Conservation (phyloP, 805 yeast species). For the Starmerella khaoyaiensis region DNA sequence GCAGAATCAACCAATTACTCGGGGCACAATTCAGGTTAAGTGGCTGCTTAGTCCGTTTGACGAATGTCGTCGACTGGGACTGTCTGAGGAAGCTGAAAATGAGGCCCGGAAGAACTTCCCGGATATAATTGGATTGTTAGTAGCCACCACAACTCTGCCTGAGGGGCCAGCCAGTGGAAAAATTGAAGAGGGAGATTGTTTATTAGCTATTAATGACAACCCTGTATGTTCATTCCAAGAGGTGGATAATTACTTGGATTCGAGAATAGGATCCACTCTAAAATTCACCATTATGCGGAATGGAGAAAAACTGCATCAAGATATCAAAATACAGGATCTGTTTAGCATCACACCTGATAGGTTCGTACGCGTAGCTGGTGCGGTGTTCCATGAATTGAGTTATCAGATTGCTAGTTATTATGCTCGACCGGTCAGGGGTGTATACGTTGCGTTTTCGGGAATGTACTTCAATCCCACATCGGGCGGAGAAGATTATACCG, state of each 20-base stretch:
- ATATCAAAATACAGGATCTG: slow-evolving; percentile 54
- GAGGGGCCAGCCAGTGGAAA: slow-evolving; percentile 61
- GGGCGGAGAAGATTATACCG: slow-evolving; percentile 38
- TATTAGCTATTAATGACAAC: slow-evolving; percentile 57
- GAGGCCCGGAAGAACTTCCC: slow-evolving; percentile 59
- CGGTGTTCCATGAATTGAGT: slow-evolving; percentile 70
- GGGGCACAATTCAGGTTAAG: slow-evolving; percentile 88
- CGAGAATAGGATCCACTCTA: slow-evolving; percentile 46
- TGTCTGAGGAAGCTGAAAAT: slow-evolving; percentile 60
- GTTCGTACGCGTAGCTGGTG: slow-evolving; percentile 74
- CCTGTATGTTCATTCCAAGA: slow-evolving; percentile 56
- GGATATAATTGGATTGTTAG: slow-evolving; percentile 62
- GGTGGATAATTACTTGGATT: slow-evolving; percentile 75
- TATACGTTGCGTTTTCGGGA: slow-evolving; percentile 61
- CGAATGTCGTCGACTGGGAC: slow-evolving; percentile 77
- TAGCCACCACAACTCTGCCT: slow-evolving; percentile 69
- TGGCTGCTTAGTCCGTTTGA: slow-evolving; percentile 82
- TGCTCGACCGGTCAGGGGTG: slow-evolving; percentile 76
- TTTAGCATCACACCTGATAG: slow-evolving; percentile 74
- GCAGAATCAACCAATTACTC: slow-evolving; percentile 42
- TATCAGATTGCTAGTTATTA: slow-evolving; percentile 80
- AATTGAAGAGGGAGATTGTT: slow-evolving; percentile 74
- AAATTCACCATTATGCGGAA: slow-evolving; percentile 58
- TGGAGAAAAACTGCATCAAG: slow-evolving; percentile 42
- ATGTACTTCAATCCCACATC: slow-evolving; percentile 47